Conservation (phyloP, 345 rosid species). For the Eucalyptus pauciflora region DNA sequence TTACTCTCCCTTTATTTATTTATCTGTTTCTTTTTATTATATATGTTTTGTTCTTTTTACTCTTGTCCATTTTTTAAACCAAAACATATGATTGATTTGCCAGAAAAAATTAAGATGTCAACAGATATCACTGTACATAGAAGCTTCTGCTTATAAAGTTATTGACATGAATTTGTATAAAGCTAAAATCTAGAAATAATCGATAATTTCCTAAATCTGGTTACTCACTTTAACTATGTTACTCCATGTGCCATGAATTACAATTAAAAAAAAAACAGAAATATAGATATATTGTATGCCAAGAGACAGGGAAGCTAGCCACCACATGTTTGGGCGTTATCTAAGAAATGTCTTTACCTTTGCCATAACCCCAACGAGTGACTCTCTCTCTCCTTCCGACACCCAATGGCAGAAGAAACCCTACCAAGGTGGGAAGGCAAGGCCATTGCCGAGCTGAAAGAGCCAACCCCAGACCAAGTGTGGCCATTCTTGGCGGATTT, state of each 20-base stretch:
- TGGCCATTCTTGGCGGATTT: slow-evolving; percentile 51
- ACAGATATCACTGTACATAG: background rate
- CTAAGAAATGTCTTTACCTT: background rate
- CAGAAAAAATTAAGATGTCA: background rate
- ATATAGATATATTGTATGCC: background rate
- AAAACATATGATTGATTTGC: background rate
- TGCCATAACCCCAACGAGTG: background rate
- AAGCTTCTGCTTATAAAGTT: background rate
- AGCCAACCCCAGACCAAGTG: slow-evolving; percentile 27
- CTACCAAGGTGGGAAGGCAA: slow-evolving; percentile 42
- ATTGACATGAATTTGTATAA: background rate
- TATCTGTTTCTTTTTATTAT: background rate
- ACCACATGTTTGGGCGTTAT: background rate
- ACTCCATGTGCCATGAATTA: background rate
- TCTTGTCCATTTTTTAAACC: background rate
- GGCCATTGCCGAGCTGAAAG: slow-evolving; percentile 13
- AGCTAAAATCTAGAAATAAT: background rate
- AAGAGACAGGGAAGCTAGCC: background rate
- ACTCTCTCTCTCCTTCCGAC: background rate
- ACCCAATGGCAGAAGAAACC: background rate
- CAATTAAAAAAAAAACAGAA: background rate
- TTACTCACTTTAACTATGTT: background rate
- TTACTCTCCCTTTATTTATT: background rate
- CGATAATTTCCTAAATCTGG: background rate
- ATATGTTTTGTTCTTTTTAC: background rate